Evolutionary conservation across 108 stramenopile species (phyloP), one percentile per base, ranked within the genome.

Genomic region (Chaetoceros muelleri): DNA sequence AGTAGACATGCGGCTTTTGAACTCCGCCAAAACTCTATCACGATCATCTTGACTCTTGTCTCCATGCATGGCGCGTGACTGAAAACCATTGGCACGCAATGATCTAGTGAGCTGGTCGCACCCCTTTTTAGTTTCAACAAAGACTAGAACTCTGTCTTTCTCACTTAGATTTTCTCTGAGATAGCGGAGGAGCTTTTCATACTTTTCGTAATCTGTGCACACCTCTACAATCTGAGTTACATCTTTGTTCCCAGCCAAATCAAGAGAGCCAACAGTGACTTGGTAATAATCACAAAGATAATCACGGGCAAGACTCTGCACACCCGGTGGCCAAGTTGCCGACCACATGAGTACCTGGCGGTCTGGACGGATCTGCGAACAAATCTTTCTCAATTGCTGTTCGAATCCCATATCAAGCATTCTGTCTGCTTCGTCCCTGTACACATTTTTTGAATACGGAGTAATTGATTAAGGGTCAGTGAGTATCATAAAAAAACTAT

Each of bases 361-460:
- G 65, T 98, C 97, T 0, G 96, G 94, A 18, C 97, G 87, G 60
- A 98, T 96, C 69, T 97, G 95, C 2, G 65, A 64, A 30, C 94
- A 84, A 63, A 99, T 98, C 58, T 94, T 94, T 8, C 97, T 92
- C 13, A 98, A 80, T 66, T 99, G 99, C 13, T 95, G 97, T 73
- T 99, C 96, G 60, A 96, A 96, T 40, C 96, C 96, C 96, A 97
- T 98, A 72, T 98, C 97, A 28, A 96, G 67, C 97, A 98, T 97
- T 23, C 96, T 87, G 52, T 78, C 74, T 22, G n/a, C n/a, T n/a
- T n/a, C n/a, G n/a, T n/a, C n/a, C n/a, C n/a, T n/a, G n/a, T n/a
- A n/a, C n/a, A n/a, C n/a, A n/a, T n/a, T n/a, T n/a, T n/a, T n/a
- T n/a, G n/a, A n/a, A n/a, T n/a, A n/a, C n/a, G n/a, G n/a, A n/a